Evolutionary conservation across 1,284 basidiomycete species (phyloP).

Genomic region (Pulchroboletus neoregius): DNA sequence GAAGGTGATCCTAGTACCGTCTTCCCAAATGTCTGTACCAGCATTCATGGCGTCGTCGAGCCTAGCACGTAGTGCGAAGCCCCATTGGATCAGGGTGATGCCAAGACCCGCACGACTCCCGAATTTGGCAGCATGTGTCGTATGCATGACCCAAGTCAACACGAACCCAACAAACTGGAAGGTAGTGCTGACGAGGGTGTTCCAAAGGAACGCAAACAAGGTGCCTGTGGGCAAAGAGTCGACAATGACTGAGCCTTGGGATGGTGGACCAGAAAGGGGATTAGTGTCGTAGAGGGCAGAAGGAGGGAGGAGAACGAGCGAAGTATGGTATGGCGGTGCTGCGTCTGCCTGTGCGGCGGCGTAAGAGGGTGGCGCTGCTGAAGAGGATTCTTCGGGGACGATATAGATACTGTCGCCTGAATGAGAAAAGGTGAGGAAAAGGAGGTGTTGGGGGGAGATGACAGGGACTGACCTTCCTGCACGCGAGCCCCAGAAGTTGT

Average conservation of each 20-base stretch:
- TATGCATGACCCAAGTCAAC: conserved; percentile 90
- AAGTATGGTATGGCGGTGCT: conserved; percentile 98
- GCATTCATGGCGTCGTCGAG: conserved; percentile 33
- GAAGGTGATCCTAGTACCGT: conserved; percentile 32
- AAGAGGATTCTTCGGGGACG: conserved; percentile 76
- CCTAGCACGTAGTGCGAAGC: conserved; percentile 72
- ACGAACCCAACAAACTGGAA: conserved; percentile 99
- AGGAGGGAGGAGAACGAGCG: conserved; percentile 84
- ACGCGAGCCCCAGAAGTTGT: conserved; percentile 49
- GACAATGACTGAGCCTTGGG: conserved; percentile 66
- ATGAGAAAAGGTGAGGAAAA: conserved; percentile 7
- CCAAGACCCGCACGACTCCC: conserved; percentile 94
- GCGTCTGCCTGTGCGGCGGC: conserved; percentile 89
- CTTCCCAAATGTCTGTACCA: conserved; percentile 29
- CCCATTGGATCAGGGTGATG: conserved; percentile 93
- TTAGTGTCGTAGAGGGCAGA: conserved; percentile 38
- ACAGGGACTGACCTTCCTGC: conserved; percentile 51
- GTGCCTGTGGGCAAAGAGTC: conserved; percentile 76
- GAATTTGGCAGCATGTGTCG: conserved; percentile 92
- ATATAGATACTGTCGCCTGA: conserved; percentile 68
- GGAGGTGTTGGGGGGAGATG: not conserved
- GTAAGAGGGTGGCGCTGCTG: conserved; percentile 86
- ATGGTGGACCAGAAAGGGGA: conserved; percentile 33
- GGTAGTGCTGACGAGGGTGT: conserved; percentile 87
- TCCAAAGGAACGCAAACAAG: conserved; percentile 88